phyloP scores from a whole-genome alignment of 169 alveolate genomes.

The Plasmodium cynomolgi region DNA sequence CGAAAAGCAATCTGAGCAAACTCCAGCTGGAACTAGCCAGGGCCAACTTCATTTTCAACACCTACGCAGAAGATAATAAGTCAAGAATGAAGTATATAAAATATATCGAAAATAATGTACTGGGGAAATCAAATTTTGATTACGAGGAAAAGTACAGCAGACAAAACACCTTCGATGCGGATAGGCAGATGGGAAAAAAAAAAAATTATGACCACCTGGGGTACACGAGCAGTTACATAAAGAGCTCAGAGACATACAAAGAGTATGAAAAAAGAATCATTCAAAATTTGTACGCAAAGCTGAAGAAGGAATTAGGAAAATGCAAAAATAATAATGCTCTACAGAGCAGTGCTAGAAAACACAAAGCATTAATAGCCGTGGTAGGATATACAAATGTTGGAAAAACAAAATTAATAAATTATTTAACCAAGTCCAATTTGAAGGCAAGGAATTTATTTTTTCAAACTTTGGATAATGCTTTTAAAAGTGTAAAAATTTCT shows the following conservation, averaged over 20 bases:
- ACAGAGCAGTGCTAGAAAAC: constrained; percentile 69
- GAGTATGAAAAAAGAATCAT: constrained; percentile 80
- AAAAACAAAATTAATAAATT: constrained; percentile 91
- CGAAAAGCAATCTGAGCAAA: constrained; percentile 82
- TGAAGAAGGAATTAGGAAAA: constrained; percentile 82
- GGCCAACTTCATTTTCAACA: constrained; percentile 84
- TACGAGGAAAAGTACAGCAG: constrained; percentile 27
- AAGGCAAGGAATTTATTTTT: constrained; percentile 88
- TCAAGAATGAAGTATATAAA: constrained; percentile 70
- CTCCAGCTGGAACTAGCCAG: constrained; percentile 87
- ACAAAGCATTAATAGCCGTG: constrained; percentile 85
- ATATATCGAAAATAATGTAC: constrained; percentile 51
- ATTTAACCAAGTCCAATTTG: constrained; percentile 85
- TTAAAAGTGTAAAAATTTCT: constrained; percentile 83
- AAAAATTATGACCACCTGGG: constrained; percentile 19
- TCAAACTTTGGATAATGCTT: constrained; percentile 83
- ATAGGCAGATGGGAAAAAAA: constrained; percentile 72
- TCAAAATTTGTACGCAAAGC: constrained; percentile 84
- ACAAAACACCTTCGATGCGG: constrained; percentile 84
- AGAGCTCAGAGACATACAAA: constrained; percentile 85
- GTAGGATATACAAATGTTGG: constrained; percentile 94
- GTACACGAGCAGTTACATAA: constrained; percentile 80
- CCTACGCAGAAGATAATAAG: constrained; percentile 84
- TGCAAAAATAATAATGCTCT: constrained; percentile 77
- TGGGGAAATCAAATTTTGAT: constrained; percentile 35